Base-by-base conservation (phyloP, 768 basidiomycete genomes). In the Lyophyllum shimeji region DNA sequence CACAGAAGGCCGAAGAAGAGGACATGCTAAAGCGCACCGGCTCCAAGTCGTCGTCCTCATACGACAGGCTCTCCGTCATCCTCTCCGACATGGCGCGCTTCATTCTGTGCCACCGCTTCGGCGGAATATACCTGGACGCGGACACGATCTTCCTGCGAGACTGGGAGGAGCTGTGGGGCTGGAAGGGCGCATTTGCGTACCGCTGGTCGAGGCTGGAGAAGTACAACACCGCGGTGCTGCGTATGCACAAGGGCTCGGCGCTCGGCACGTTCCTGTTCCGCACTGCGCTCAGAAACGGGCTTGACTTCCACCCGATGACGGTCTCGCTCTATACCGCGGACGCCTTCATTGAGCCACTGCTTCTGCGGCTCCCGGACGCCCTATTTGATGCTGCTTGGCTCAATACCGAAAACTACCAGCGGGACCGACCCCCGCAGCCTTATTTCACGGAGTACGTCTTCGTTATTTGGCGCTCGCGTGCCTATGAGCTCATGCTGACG, bases 11-110 rank as follows among this genome's bases (percentile, higher is more conserved):
- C 0, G 79, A 78, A 11, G 81, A 83, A 6, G 81, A 85, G 42
- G 83, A 81, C 61, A 65, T 78, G 44, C 54, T 78, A 6, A 90
- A 95, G 63, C 89, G 93, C 29, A 84, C 93, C 2, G 95, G 95
- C 3, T 95, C 95, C 9, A 89, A 91, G 60, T 95, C 93, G 0
- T 84, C 88, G 21, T 82, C 82, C 15, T 88, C 91, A 24, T 98
- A 97, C 69, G 95, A 98, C 70, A 82, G 92, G 25, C 77, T 96
- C 29, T 93, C 91, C 12, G 93, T 95, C 67, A 94, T 96, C 59
- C 78, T 97, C 33, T 95, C 93, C 8, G 95, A 97, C 70, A 92
- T 96, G 88, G 95, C 93, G 20, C 89, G 95, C n/a, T 98, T 97
- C 73, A 85, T 97, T 48, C 79, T 98, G 11, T 93, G 90, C 52